phyloP scores from a whole-genome alignment of 2,329 filamentous ascomycete species.

The Talaromyces sp. region DNA sequence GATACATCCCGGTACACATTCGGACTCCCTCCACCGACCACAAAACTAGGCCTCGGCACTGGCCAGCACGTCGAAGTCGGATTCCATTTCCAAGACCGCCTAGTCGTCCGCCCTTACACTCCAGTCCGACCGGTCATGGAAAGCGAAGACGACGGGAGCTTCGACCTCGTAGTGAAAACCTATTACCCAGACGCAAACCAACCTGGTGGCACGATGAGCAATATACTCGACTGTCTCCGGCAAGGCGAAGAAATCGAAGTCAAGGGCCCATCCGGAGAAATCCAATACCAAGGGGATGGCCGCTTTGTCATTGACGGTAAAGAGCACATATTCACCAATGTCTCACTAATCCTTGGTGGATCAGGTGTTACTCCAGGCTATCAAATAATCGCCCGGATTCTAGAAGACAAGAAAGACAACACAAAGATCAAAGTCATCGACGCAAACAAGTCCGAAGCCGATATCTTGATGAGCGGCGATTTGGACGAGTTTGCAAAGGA shows the following conservation, averaged over 20 bases:
- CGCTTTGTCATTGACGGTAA: constrained; percentile 42
- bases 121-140: constrained; percentile 44
- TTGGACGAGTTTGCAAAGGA: constrained; percentile 38
- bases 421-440: constrained; percentile 42
- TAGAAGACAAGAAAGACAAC: constrained; percentile 27
- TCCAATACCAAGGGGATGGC: constrained; percentile 45
- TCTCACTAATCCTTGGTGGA: constrained; percentile 48
- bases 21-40: constrained; percentile 33
- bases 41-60: constrained; percentile 45
- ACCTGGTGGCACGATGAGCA: constrained; percentile 51
- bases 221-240: constrained; percentile 48
- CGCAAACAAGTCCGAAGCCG: constrained; percentile 44
- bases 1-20: constrained; percentile 48
- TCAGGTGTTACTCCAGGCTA: constrained; percentile 51
- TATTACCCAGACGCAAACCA: constrained; percentile 46
- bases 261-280: constrained; percentile 48
- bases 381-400: constrained; percentile 43
- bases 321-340: constrained; percentile 36
- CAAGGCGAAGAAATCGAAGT: constrained; percentile 48
- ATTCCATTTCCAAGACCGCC: constrained; percentile 48
- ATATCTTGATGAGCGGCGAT: constrained; percentile 43
- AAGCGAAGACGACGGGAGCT: constrained; percentile 39
- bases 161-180: constrained; percentile 48
- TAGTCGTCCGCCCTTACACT: constrained; percentile 49
- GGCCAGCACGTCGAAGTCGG: constrained; percentile 52